Evolutionary conservation across 1,139 yeast genomes (phyloP), one percentile per base, ranked within the genome.

Genomic region (Diutina scorzettiae): DNA sequence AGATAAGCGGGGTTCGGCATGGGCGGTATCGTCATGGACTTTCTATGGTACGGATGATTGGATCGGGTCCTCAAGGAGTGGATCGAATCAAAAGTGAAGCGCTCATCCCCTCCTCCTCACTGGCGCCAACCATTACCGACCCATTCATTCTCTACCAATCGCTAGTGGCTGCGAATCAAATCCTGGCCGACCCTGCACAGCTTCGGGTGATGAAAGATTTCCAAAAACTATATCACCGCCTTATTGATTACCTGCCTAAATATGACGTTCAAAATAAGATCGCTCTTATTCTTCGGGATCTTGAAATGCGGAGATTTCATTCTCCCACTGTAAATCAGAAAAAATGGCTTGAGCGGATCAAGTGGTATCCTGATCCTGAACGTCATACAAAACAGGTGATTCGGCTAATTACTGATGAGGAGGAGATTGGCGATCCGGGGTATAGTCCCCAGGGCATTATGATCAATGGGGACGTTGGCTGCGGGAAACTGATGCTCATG

Each of bases 401-500:
- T 12, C 59, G 57, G 45, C 66, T 66, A n/a, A 55, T 81, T 24
- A 68, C 76, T 1, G 82, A 78, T 52, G 84, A 78, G 50, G 86
- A 81, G 46, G 83, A 78, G 48, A 21, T 34, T 14, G 54, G 79
- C 37, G 53, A 58, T n/a, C 67, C 71, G 44, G 66, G 76, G 47
- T 62, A 71, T 2, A 64, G 81, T 0, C 87, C 87, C 0, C 79
- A 73, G 45, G 87, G 89, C 0, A 57, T 81, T 4, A 53, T 81
- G 41, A 58, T 81, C 5, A 78, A 80, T 53, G 89, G 89, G 2
- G 86, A 78, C 47, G 87, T 81, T 3, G 87, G 87, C 0, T 77
- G 83, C 52, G 89, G 89, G 2, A 81, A 81, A 52, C 76, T 85
- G 1, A 75, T 81, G 81, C 56, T 81, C 41, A 74, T 80, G 76